Evolutionary conservation across 2,329 filamentous ascomycete species (phyloP), one percentile per base, ranked within the genome.

Genomic region (Hymenoscyphus scutula): DNA sequence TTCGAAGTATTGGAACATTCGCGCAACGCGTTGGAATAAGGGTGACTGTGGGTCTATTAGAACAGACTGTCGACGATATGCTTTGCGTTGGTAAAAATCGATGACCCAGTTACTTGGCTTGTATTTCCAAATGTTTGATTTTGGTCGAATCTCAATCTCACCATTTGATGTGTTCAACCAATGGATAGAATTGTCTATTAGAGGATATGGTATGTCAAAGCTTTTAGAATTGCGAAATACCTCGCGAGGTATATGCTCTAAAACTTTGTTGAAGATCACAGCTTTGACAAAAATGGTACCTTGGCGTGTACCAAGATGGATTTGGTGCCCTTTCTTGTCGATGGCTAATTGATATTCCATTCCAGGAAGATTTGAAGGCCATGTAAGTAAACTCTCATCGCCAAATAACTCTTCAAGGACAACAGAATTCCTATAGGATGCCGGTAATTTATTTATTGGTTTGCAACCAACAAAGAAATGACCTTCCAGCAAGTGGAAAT

Each of bases 321-420:
- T 74, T 1, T 77, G 67, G 66, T 82, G 77, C 0, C 70, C 75
- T 1, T 76, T 63, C 17, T 77, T 73, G 41, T 63, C 0, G 71
- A 72, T 61, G 60, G 75, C 75, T 5, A 70, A 37, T 25, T 75
- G 74, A 61, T 86, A 82, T 0, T 77, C 78, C 81, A 89, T 86
- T 0, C 82, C 84, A 0, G 69, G 71, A 0, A 84, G 63, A 0
- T 65, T 61, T 0, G 86, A 89, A 0, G 85, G 81, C 23, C 73
- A 82, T 0, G 81, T 82, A 0, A 80, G 76, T 0, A 88, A 77
- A 29, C 77, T 76, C 15, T 82, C 79, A 1, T 79, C 73, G 0
- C 82, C 82, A 67, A 90, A 88, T 0, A 90, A 76, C 2, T 80
- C n/a, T n/a, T n/a, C n/a, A n/a, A n/a, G n/a, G n/a, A n/a, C n/a